These are phyloP conservation scores for Didymellaceae sp. DNA, from an alignment of 2,329 filamentous ascomycete species.

Conservation along the genomic window DNA sequence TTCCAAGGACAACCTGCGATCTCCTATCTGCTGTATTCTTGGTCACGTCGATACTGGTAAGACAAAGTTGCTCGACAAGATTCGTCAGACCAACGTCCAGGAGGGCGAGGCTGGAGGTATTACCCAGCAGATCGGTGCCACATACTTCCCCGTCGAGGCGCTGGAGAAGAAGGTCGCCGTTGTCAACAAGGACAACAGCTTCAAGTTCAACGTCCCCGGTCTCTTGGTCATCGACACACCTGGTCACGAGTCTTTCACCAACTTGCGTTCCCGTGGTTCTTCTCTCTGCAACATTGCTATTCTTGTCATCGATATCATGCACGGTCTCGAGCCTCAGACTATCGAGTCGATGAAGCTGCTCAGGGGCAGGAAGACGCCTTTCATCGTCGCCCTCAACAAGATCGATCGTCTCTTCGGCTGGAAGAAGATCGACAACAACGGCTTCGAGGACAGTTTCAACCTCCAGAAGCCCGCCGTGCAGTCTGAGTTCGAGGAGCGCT, in stretches of 20 bases:
- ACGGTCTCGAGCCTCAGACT: conserved; percentile 96
- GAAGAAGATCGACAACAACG: conserved; percentile 99
- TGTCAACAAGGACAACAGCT: conserved; percentile 86
- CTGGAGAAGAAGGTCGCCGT: conserved; percentile 91
- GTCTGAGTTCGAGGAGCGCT: conserved; percentile 89
- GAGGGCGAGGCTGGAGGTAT: conserved; percentile 99
- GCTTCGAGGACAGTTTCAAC: conserved; percentile 89
- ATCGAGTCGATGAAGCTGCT: conserved; percentile 96
- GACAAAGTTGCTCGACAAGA: conserved; percentile 98
- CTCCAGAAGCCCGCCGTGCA: conserved; percentile 92
- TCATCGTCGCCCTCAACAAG: conserved; percentile 99
- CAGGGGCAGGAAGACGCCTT: conserved; percentile 91
- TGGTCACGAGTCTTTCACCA: conserved; percentile 99
- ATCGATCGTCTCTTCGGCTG: conserved; percentile 99
- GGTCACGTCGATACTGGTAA: conserved; percentile 99
- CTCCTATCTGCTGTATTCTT: conserved; percentile 99
- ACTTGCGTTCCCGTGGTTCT: conserved; percentile 93
- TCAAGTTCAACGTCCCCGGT: conserved; percentile 98
- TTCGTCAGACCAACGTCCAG: conserved; percentile 97
- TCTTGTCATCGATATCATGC: conserved; percentile 99
- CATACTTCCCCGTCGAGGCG: conserved; percentile 96
- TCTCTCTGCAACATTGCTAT: conserved; percentile 99
- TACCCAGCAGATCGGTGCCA: conserved; percentile 98
- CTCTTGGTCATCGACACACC: conserved; percentile 97
- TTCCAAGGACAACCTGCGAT: conserved; percentile 92